These are phyloP conservation scores for Jatropha multifida DNA, from an alignment of 441 rosid species.

Conservation along the genomic window DNA sequence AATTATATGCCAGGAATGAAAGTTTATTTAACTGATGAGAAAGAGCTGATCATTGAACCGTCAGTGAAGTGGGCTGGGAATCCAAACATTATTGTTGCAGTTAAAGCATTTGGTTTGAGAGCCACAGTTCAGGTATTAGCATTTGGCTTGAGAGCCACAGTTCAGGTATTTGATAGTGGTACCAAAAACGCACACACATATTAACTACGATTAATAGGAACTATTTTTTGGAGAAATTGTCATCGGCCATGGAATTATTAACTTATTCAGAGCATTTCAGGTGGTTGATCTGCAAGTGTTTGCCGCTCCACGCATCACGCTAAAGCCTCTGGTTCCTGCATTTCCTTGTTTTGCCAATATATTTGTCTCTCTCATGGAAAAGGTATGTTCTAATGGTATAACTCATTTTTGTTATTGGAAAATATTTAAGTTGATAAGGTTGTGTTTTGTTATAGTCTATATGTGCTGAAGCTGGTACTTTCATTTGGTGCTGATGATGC, in stretches of 20 bases:
- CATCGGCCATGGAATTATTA: slow-evolving; percentile 7
- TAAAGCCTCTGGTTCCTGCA: slow-evolving; percentile 86
- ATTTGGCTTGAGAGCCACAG: slow-evolving; percentile 13
- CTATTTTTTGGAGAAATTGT: background rate
- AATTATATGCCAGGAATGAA: slow-evolving; percentile 65
- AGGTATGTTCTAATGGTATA: slow-evolving; percentile 42
- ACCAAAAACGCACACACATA: background rate
- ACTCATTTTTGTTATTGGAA: background rate
- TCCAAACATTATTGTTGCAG: slow-evolving; percentile 69
- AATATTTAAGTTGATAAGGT: background rate
- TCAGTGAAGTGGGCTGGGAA: slow-evolving; percentile 91
- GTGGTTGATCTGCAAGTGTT: slow-evolving; percentile 94
- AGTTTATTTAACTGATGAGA: slow-evolving; percentile 88
- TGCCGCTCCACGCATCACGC: slow-evolving; percentile 79
- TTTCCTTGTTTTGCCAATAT: slow-evolving; percentile 96
- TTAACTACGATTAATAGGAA: background rate
- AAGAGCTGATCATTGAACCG: slow-evolving; percentile 94
- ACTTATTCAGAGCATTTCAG: slow-evolving; percentile 42
- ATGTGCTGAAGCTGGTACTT: background rate
- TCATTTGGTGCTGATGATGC: background rate
- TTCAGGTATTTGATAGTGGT: slow-evolving; percentile 15
- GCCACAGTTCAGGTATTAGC: slow-evolving; percentile 96
- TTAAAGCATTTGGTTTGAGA: slow-evolving; percentile 89
- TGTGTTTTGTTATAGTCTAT: background rate
- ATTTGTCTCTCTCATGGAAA: slow-evolving; percentile 86